A percentile compares a stretch with the other conserved stretches of the same genome.
Conservation (phyloP, 345 rosid genomes). For the Citrus mangshanensis region DNA sequence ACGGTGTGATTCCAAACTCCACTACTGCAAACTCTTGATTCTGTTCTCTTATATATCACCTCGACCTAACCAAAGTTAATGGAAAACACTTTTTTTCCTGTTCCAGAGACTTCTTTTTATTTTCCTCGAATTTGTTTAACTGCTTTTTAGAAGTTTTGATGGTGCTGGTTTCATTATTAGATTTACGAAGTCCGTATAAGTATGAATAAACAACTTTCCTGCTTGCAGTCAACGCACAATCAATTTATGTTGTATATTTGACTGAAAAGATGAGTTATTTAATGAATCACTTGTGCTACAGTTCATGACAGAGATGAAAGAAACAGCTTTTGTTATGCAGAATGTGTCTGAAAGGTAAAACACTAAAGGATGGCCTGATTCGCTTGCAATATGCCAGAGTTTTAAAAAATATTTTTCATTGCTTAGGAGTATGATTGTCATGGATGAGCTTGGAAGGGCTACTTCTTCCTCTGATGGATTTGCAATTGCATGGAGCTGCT, state of each 20-base stretch:
- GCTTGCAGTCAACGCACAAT: not conserved
- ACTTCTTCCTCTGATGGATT: constrained; percentile 96
- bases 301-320: constrained; percentile 99
- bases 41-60: not conserved
- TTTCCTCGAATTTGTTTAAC: not conserved
- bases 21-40: not conserved
- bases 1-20: constrained; percentile 49
- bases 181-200: not conserved
- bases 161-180: not conserved
- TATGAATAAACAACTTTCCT: not conserved
- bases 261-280: not conserved
- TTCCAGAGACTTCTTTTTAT: not conserved
- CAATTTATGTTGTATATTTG: not conserved
- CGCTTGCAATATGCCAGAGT: not conserved
- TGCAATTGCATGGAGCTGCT: constrained; percentile 97
- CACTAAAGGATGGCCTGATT: constrained; percentile 8
- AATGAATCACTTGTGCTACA: constrained; percentile 31
- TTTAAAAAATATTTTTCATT: not conserved
- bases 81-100: not conserved
- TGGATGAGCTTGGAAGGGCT: constrained; percentile 99
- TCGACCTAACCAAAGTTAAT: not conserved
- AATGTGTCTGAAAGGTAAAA: constrained; percentile 72
- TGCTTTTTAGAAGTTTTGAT: not conserved
- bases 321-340: constrained; percentile 96
- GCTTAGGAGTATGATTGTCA: constrained; percentile 77